Base-by-base conservation (phyloP, 1,284 basidiomycete genomes). In the Ganoderma lingzhi region DNA sequence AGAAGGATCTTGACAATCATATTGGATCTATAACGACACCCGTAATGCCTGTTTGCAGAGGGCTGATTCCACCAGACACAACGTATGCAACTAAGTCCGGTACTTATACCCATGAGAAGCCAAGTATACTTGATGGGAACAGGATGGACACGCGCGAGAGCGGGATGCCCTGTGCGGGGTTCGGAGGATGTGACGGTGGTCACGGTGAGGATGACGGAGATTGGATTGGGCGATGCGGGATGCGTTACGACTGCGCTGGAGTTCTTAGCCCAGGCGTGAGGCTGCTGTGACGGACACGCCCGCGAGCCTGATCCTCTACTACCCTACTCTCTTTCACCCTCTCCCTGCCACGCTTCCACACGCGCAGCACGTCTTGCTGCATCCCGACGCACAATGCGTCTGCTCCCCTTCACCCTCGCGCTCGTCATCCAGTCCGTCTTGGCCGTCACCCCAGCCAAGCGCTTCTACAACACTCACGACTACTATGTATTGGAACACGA, bases 401-500 rank as follows among this genome's bases (percentile, higher is more conserved):
- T 81, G n/a, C 59, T 61, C 39, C 75, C 76, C 14, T 72, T 78
- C 53, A 56, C 76, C 62, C 74, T 81, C 45, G 42, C 80, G 61
- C 73, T 81, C 61, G 76, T 76, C 62, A 74, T 81, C 28, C 75
- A 77, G 51, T 75, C 79, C 10, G 75, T 77, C 65, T 63, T 76
- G 60, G 77, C 76, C 41, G 74, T 82, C 19, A 72, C 73, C 23
- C 86, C 85, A 51, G 76, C 81, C 70, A 87, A 83, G 76, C 86
- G 86, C 61, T 81, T 83, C 56, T 97, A 99, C 80, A 81, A 86
- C 74, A 91, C 93, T 9, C 94, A 99, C 81, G 86, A 93, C 75
- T 99, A 99, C 84, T 97, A 97, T 83, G 93, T 96, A 70, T 80
- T 97, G 35, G 92, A 96, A 79, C 88, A 95, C 78, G 82, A 87